A percentile compares a stretch with the other conserved stretches of the same genome.
phyloP scores from a whole-genome alignment of 352 stramenopile species.

The Globisporangium recalcitrans region DNA sequence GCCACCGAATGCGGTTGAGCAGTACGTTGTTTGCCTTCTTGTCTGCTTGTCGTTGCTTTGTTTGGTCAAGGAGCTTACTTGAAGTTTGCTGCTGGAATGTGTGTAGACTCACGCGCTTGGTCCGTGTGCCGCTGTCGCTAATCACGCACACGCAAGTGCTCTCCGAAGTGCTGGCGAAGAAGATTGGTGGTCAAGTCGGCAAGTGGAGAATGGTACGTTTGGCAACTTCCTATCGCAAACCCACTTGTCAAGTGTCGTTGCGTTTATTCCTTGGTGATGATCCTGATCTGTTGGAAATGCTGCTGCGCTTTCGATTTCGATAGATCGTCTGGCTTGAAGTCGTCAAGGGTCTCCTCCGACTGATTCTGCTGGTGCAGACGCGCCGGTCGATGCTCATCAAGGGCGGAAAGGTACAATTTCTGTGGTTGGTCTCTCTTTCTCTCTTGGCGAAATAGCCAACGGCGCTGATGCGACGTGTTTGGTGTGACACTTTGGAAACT shows the following conservation, averaged over 20 bases:
- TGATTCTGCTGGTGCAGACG: conserved; percentile 60
- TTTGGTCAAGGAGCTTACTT: not conserved
- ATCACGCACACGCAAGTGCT: conserved; percentile 79
- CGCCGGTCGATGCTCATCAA: conserved; percentile 50
- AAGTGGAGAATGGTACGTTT: conserved; percentile 66
- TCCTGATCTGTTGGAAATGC: not conserved
- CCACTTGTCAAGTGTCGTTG: not conserved
- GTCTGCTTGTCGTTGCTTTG: not conserved
- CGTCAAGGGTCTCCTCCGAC: conserved; percentile 62
- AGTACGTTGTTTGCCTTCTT: conserved; percentile 19
- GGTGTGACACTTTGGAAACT: not conserved
- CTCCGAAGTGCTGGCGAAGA: conserved; percentile 67
- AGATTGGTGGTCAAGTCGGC: conserved; percentile 56
- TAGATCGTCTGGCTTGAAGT: conserved; percentile 78
- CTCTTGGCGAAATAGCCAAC: not conserved
- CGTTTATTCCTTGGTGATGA: not conserved
- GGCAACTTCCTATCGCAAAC: not conserved
- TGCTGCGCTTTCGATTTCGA: not conserved
- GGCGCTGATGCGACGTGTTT: not conserved
- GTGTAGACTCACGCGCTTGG: conserved; percentile 43
- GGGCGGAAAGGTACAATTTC: conserved; percentile 42
- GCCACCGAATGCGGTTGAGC: conserved; percentile 17
- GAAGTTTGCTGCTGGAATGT: not conserved
- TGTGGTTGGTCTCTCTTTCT: not conserved
- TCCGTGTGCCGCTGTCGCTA: conserved; percentile 70